A percentile compares a stretch with the other conserved stretches of the same genome.
phyloP scores from a whole-genome alignment of 306 rosid species.

The Fagus sylvatica region DNA sequence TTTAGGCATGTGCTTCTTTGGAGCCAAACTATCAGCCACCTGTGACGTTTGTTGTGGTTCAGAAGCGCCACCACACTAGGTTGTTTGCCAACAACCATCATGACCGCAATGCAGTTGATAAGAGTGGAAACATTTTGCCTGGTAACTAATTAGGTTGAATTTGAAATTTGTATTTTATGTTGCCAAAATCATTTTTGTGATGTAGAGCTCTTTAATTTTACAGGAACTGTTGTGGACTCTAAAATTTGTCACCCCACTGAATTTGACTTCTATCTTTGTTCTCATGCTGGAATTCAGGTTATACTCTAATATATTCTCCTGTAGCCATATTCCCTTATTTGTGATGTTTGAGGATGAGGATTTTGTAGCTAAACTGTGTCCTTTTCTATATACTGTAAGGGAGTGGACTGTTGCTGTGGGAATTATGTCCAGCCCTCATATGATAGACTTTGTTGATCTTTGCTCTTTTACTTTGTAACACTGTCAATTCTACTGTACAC shows the following conservation, averaged over 20 bases:
- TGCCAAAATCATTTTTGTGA: not conserved
- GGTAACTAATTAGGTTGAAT: slow-evolving; percentile 40
- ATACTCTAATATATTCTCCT: not conserved
- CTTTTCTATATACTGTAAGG: too few species aligned
- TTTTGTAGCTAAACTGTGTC: too few species aligned
- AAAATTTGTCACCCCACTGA: slow-evolving; percentile 96
- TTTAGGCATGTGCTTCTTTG: slow-evolving; percentile 85
- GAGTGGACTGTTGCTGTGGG: too few species aligned
- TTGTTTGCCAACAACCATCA: slow-evolving; percentile 78
- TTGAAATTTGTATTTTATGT: not conserved
- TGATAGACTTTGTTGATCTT: too few species aligned
- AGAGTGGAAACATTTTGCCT: slow-evolving; percentile 93
- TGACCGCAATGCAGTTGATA: slow-evolving; percentile 64
- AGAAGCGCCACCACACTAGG: slow-evolving; percentile 95
- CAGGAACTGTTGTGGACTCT: slow-evolving; percentile 97
- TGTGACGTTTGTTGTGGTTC: slow-evolving; percentile 96
- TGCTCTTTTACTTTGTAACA: too few species aligned
- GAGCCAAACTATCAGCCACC: slow-evolving; percentile 98
- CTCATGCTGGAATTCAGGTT: slow-evolving; percentile 97
- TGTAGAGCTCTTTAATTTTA: not conserved
- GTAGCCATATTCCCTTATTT: not conserved
- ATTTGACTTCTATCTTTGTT: slow-evolving; percentile 89
- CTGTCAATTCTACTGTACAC: too few species aligned
- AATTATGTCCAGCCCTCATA: too few species aligned
- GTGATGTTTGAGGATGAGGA: not conserved